Evolutionary conservation across 129 eudicot genomes (phyloP).

Genomic region (Pittosporum tobira): DNA sequence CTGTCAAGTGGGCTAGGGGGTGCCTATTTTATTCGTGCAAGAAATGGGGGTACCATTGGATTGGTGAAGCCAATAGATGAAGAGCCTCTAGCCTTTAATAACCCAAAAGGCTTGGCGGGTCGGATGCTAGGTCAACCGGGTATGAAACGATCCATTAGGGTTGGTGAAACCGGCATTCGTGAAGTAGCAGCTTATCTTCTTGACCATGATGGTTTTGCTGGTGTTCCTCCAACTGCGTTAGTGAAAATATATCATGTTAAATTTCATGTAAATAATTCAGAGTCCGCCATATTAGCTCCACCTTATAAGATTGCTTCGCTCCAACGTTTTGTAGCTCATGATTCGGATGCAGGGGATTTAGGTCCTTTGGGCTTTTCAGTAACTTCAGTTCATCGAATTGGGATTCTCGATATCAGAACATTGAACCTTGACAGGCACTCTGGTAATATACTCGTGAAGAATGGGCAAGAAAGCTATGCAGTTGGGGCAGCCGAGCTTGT

Average conservation of each 20-base stretch:
- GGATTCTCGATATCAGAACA: conserved; percentile 67
- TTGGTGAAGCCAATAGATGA: conserved; percentile 91
- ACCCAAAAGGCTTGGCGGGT: conserved; percentile 86
- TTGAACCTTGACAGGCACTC: conserved; percentile 93
- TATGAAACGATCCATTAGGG: conserved; percentile 72
- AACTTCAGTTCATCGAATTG: conserved; percentile 68
- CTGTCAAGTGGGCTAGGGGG: conserved; percentile 84
- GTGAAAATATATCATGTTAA: conserved; percentile 59
- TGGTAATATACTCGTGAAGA: conserved; percentile 82
- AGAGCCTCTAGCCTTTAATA: conserved; percentile 81
- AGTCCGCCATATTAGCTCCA: conserved; percentile 19
- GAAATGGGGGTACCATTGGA: conserved; percentile 52
- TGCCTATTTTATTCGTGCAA: conserved; percentile 55
- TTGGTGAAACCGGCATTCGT: conserved; percentile 80
- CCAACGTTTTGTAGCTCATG: conserved; percentile 65
- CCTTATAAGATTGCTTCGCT: conserved; percentile 73
- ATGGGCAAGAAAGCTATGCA: conserved; percentile 37
- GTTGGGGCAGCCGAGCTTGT: conserved; percentile 61
- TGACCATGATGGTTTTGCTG: conserved; percentile 86
- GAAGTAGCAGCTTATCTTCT: conserved; percentile 91
- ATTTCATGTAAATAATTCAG: conserved; percentile 38
- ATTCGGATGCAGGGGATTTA: conserved; percentile 84
- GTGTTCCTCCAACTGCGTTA: conserved; percentile 88
- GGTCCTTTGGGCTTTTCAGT: conserved; percentile 87
- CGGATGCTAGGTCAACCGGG: conserved; percentile 92